Base-by-base conservation (phyloP, 345 rosid species). In the Pugionium cornutum region DNA sequence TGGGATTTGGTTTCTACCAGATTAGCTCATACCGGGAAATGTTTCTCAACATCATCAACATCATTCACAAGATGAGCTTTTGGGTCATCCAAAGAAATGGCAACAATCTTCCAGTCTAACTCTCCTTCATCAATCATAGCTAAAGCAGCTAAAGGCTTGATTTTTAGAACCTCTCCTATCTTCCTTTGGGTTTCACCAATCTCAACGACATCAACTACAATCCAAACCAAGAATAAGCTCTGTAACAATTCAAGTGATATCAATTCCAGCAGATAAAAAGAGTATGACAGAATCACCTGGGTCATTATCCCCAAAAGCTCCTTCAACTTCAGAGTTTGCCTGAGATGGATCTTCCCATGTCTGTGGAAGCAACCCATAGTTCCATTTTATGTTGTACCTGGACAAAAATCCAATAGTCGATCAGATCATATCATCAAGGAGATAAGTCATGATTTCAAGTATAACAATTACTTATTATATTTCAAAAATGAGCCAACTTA, bases 91-190 rank as follows among this genome's bases (percentile, higher is more conserved):
- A 94, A 48, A 32, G 99, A 88, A 74, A 90, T 85, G 34, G 91
- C 89, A 67, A 94, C 89, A 56, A 94, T 85, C 78, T 94, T 94
- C 99, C 97, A 94, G 82, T 94, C 97, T 60, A 94, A 88, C 69
- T 94, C 97, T 53, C 99, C 99, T 72, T 94, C 99, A 73, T 94
- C 99, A 75, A 88, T 82, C 99, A 94, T 94, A 53, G 97, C 96
- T 59, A 90, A 69, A 46, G 89, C 96, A 75, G 81, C 97, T 79
- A 90, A 53, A 31, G 99, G 99, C 79, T 90, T 94, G 75, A 94
- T 81, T 72, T 76, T 84, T 1, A 94, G 78, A 74, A 94, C 66
- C 62, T 90, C 90, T n/a, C 97, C 97, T 60, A 83, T 82, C 79
- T 85, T 79, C 76, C 85, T 69, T 54, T 56, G 82, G 4, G 73